Conservation (phyloP, 352 stramenopile species). For the Globisporangium heterothallicum region DNA sequence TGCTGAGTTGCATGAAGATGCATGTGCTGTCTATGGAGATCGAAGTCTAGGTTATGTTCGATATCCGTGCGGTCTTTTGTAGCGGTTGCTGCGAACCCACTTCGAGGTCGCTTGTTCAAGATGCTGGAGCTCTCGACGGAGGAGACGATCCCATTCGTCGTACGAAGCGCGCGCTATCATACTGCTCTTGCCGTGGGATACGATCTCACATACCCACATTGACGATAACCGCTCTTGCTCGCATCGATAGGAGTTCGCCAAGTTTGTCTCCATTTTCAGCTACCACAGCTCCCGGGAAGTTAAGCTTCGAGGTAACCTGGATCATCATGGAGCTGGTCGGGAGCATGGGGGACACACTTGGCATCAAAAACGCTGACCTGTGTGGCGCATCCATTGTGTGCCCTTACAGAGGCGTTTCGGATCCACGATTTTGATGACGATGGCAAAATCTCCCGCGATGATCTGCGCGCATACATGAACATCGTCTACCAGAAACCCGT, state of each 20-base stretch:
- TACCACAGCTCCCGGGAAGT: conserved; percentile 43
- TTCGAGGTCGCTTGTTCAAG: conserved; percentile 40
- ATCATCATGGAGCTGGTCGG: no score
- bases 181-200: neutral
- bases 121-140: conserved; percentile 31
- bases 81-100: conserved; percentile 29
- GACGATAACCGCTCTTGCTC: neutral
- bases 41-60: no score
- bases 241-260: conserved; percentile 40
- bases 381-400: neutral
- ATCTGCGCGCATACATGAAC: conserved; percentile 42
- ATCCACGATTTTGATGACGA: conserved; percentile 73
- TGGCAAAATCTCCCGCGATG: conserved; percentile 53
- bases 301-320: conserved; percentile 58
- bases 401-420: conserved; percentile 41
- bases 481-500: conserved; percentile 29
- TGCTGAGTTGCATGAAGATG: neutral
- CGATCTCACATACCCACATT: neutral
- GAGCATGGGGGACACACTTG: no score
- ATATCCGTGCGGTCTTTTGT: no score
- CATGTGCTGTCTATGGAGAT: no score
- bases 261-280: conserved; percentile 51
- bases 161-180: no score
- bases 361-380: no score
- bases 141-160: conserved; percentile 31